A percentile compares a stretch with the other conserved stretches of the same genome.
phyloP scores from a whole-genome alignment of 1,284 basidiomycete genomes.

The Sutorius eximius region DNA sequence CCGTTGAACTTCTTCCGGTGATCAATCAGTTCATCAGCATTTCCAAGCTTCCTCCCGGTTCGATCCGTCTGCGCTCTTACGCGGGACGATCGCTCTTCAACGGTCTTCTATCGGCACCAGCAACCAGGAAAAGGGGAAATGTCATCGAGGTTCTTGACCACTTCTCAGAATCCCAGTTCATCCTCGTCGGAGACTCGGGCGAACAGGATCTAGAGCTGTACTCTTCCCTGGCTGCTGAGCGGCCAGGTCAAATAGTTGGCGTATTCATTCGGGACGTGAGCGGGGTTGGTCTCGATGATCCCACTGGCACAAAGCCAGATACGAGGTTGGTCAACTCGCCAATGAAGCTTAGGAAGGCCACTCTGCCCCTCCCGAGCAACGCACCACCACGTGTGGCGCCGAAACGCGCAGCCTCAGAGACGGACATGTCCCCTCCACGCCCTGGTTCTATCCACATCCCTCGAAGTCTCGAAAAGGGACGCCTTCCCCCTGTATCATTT shows the following conservation, averaged over 20 bases:
- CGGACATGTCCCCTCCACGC: constrained; percentile 11
- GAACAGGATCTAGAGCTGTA: constrained; percentile 91
- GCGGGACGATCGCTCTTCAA: constrained; percentile 79
- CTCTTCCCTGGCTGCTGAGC: constrained; percentile 64
- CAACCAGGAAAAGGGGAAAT: constrained; percentile 77
- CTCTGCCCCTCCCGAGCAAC: constrained; percentile 4
- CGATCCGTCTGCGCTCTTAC: constrained; percentile 48
- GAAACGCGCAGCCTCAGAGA: constrained; percentile 30
- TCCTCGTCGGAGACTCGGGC: constrained; percentile 85
- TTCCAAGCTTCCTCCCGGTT: constrained; percentile 47
- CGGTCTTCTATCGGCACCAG: constrained; percentile 71
- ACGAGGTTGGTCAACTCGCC: constrained; percentile 25
- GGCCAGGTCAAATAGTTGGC: constrained; percentile 64
- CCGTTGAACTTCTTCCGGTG: constrained; percentile 82
- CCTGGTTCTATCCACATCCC: constrained; percentile 12
- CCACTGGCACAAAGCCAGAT: constrained; percentile 48
- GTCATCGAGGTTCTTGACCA: constrained; percentile 76
- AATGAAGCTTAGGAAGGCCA: constrained; percentile 8
- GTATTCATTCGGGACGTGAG: constrained; percentile 79
- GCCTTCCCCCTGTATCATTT: constrained; percentile 29
- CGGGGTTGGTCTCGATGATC: constrained; percentile 49
- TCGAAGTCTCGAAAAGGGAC: constrained; percentile 20
- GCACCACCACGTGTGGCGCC: constrained; percentile 4
- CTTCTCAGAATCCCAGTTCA: constrained; percentile 73
- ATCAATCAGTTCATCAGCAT: constrained; percentile 77